A percentile compares a stretch with the other conserved stretches of the same genome.
Conservation (phyloP, 2,329 filamentous ascomycete species). For the Monosporascus sp. region DNA sequence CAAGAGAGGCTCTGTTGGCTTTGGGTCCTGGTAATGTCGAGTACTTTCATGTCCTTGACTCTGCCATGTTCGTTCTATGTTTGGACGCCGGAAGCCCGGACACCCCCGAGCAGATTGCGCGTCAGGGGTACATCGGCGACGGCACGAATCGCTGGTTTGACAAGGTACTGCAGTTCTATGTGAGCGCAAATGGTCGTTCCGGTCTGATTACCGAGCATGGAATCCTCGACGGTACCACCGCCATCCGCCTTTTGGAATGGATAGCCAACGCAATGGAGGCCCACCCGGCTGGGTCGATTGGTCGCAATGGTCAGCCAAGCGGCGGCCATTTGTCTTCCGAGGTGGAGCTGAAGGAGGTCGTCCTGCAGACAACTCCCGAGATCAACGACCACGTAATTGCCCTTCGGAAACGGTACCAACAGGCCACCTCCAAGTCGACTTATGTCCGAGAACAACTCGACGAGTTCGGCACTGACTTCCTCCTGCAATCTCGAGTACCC, state of each 20-base stretch:
- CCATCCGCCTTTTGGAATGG: conserved; percentile 1
- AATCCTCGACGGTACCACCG: conserved; percentile 6
- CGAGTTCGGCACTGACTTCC: conserved; percentile 4
- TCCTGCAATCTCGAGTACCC: conserved; percentile 1
- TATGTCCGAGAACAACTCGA: conserved; percentile 2
- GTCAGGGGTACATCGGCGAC: conserved; percentile 2
- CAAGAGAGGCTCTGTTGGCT: conserved; percentile 1
- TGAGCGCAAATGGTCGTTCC: conserved; percentile 8
- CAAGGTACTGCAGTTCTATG: conserved; percentile 7
- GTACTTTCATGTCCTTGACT: conserved; percentile 7
- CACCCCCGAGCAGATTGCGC: conserved; percentile 1
- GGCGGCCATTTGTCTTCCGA: too few species aligned
- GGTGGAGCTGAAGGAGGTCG: background rate
- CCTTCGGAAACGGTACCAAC: background rate
- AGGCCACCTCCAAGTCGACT: conserved; percentile 1
- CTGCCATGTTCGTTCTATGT: conserved; percentile 6
- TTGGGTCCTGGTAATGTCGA: conserved; percentile 1
- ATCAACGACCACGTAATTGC: background rate
- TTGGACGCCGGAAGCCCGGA: conserved; percentile 4
- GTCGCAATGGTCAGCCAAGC: too few species aligned
- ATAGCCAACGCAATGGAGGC: background rate
- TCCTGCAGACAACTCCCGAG: background rate
- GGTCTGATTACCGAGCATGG: conserved; percentile 6
- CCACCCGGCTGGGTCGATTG: background rate
- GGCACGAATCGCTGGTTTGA: conserved; percentile 9